Evolutionary conservation across 2,329 filamentous ascomycete species (phyloP).

Genomic region (Ampelomyces quisqualis): DNA sequence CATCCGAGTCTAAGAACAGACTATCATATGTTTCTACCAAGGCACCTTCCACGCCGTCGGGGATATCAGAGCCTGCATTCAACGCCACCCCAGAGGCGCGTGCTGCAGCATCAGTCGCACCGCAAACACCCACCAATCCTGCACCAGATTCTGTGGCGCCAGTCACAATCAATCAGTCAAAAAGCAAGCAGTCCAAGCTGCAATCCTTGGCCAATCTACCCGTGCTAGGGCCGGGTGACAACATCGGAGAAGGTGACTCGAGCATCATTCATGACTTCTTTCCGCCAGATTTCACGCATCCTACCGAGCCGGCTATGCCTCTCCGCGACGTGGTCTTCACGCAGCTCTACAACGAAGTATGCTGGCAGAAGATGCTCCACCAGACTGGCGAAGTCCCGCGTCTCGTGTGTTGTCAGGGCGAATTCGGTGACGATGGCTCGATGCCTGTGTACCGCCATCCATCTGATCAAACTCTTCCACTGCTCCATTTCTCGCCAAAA

Average conservation of each 20-base stretch:
- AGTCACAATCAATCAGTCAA: neutral
- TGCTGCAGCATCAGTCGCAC: conserved; percentile 2
- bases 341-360: conserved; percentile 69
- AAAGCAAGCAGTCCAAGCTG: conserved; percentile 33
- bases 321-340: conserved; percentile 66
- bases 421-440: conserved; percentile 65
- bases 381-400: conserved; percentile 88
- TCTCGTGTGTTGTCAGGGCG: conserved; percentile 85
- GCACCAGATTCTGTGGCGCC: neutral
- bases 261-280: conserved; percentile 71
- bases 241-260: conserved; percentile 79
- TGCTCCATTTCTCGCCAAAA: conserved; percentile 72
- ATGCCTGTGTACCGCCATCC: conserved; percentile 95
- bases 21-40: conserved; percentile 8
- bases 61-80: conserved; percentile 6
- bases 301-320: conserved; percentile 33
- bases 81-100: no score
- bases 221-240: conserved; percentile 52
- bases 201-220: conserved; percentile 43
- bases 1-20: conserved; percentile 24
- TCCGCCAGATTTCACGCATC: conserved; percentile 42
- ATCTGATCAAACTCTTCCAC: conserved; percentile 78
- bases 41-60: conserved; percentile 9
- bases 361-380: conserved; percentile 91
- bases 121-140: conserved; percentile 5